A percentile compares a stretch with the other conserved stretches of the same genome.
Evolutionary conservation across 805 yeast species (phyloP).

Genomic region (Komagataella phaffii): DNA sequence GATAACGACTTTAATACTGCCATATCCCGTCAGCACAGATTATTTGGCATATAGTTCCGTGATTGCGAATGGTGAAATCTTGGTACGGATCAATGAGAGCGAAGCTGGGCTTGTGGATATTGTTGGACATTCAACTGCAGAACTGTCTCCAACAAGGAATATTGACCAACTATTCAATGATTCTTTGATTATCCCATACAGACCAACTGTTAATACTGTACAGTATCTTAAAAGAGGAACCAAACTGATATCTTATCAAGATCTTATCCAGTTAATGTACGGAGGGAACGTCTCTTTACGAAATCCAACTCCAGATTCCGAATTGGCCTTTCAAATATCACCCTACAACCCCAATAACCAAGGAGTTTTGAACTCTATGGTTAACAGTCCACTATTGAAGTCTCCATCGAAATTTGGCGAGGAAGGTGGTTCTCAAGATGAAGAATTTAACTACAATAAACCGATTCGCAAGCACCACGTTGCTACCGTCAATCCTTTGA

Average conservation of each 20-base stretch:
- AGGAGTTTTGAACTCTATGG: slow-evolving; percentile 1
- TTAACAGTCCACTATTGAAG: not conserved
- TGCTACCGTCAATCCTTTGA: not conserved
- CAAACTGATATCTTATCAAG: slow-evolving; percentile 42
- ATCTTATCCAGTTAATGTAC: slow-evolving; percentile 52
- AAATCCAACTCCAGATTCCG: slow-evolving; percentile 50
- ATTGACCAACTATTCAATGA: slow-evolving; percentile 60
- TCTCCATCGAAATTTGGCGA: slow-evolving; percentile 1
- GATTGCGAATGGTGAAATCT: slow-evolving; percentile 32
- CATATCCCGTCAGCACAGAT: slow-evolving; percentile 24
- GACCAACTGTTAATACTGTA: slow-evolving; percentile 69
- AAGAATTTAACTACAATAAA: slow-evolving; percentile 24
- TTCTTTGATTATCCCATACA: slow-evolving; percentile 50
- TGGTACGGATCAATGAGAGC: slow-evolving; percentile 39
- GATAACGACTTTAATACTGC: slow-evolving; percentile 31
- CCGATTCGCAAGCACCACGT: slow-evolving; percentile 24
- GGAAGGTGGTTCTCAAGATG: slow-evolving; percentile 1
- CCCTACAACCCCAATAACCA: slow-evolving; percentile 21
- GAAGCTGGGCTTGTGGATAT: slow-evolving; percentile 41
- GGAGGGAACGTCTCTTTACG: slow-evolving; percentile 36
- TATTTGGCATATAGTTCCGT: slow-evolving; percentile 30
- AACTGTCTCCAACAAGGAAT: slow-evolving; percentile 4
- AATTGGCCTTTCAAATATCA: slow-evolving; percentile 34
- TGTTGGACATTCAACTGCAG: slow-evolving; percentile 17
- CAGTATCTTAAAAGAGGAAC: slow-evolving; percentile 77